These are phyloP conservation scores for Pseudogymnoascus sp. DNA, from an alignment of 2,329 filamentous ascomycete genomes.

Conservation along the genomic window DNA sequence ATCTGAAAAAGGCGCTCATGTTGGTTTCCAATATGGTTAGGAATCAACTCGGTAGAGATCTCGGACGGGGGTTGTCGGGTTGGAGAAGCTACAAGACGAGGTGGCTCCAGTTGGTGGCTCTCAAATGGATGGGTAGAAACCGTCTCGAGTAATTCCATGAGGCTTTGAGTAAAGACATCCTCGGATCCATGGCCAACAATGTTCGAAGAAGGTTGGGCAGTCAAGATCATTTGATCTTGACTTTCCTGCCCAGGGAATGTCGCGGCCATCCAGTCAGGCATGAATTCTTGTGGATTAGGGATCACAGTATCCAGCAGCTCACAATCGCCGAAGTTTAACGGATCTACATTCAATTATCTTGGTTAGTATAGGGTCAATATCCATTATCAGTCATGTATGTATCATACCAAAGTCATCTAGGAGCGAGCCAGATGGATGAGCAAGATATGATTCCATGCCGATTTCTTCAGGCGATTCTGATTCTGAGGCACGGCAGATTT, in stretches of 20 bases:
- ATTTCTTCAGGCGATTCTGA: neutral
- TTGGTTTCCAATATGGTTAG: neutral
- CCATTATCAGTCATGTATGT: neutral
- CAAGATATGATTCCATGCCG: neutral
- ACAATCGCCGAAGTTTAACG: neutral
- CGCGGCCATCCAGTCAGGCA: neutral
- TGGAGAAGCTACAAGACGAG: neutral
- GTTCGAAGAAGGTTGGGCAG: neutral
- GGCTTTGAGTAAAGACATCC: neutral
- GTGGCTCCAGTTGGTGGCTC: slow-evolving; percentile 4
- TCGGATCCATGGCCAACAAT: slow-evolving; percentile 11
- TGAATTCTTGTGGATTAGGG: neutral
- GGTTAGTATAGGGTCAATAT: neutral
- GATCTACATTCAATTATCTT: neutral
- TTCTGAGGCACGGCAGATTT: neutral
- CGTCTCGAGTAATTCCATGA: neutral
- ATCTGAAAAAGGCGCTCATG: neutral
- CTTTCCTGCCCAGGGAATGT: neutral
- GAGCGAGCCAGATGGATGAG: neutral
- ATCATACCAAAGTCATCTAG: slow-evolving; percentile 1
- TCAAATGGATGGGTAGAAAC: neutral
- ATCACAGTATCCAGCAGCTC: slow-evolving; percentile 4
- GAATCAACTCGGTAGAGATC: neutral
- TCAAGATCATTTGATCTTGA: neutral
- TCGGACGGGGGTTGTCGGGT: neutral